Base-by-base conservation (phyloP, 2,329 filamentous ascomycete genomes). In the Verticillium longisporum region DNA sequence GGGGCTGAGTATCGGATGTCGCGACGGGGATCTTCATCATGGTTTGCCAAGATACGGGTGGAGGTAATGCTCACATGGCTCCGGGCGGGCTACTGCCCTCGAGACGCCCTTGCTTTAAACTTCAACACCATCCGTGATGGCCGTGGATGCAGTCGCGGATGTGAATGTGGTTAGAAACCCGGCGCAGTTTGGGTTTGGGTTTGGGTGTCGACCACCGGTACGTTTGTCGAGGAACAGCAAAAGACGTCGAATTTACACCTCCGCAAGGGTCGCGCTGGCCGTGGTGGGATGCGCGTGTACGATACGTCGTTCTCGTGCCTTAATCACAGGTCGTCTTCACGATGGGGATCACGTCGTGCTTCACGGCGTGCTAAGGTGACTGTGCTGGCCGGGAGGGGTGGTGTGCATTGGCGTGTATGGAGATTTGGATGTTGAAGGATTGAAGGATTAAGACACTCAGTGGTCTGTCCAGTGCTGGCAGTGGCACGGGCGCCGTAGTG, bases 11-110 rank as follows among this genome's bases (percentile, higher is more conserved):
- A 11, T 50, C 45, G 45, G n/a, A 13, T 50, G 18, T 50, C n/a
- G 45, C 45, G 45, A 26, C 45, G 45, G 7, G 18, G n/a, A 21
- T 55, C 10, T 18, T 41, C 54, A 38, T 60, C 55, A 57, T 31
- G 31, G 34, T 45, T 15, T 57, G 32, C 37, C 7, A 13, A 50
- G 56, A 55, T 56, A 37, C 58, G 59, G 59, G 57, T 55, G 58
- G 26, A 5, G 56, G 34, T 59, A 60, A 41, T 55, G 63, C 64
- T 65, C 60, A 65, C 64, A 65, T 65, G 38, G 61, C 64, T 60
- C 64, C 61, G 58, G 62, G 62, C 62, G 64, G 64, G 64, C 64
- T 55, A 59, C 58, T 59, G 64, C 62, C 64, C 64, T 63, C 58
- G 54, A 65, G 50, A 57, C 59, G 60, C 59, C 62, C 64, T 60